These are phyloP conservation scores for Tremella yokohamensis DNA, from an alignment of 768 basidiomycete species.

Conservation along the genomic window DNA sequence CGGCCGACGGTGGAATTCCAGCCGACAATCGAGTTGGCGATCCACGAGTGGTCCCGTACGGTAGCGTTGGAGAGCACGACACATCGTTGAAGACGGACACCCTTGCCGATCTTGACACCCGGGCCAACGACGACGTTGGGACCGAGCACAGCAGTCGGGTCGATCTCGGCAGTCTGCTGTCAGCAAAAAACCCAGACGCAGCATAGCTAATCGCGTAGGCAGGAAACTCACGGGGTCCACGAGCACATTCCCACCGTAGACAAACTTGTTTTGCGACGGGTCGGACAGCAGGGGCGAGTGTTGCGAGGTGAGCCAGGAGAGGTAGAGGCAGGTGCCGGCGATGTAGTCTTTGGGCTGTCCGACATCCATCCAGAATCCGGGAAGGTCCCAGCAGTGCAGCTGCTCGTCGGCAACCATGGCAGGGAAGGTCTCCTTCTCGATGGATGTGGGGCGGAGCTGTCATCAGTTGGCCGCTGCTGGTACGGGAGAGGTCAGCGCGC, in stretches of 20 bases:
- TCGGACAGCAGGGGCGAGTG: slow-evolving; percentile 51
- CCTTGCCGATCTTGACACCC: slow-evolving; percentile 54
- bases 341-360: slow-evolving; percentile 56
- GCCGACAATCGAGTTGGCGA: slow-evolving; percentile 55
- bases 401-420: slow-evolving; percentile 53
- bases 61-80: slow-evolving; percentile 54
- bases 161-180: slow-evolving; percentile 48
- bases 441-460: slow-evolving; percentile 55
- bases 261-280: slow-evolving; percentile 53
- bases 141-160: slow-evolving; percentile 53
- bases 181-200: not conserved
- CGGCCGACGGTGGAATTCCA: slow-evolving; percentile 53
- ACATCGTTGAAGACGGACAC: slow-evolving; percentile 55
- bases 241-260: slow-evolving; percentile 55
- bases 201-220: not conserved
- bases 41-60: slow-evolving; percentile 55
- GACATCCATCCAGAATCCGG: slow-evolving; percentile 57
- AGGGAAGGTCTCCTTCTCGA: slow-evolving; percentile 57
- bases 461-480: not conserved
- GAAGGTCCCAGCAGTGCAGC: slow-evolving; percentile 55
- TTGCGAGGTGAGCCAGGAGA: slow-evolving; percentile 53
- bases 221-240: slow-evolving; percentile 52
- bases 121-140: slow-evolving; percentile 56
- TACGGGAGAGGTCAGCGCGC: slow-evolving; percentile 7
- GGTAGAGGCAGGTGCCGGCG: slow-evolving; percentile 54